Evolutionary conservation across 768 basidiomycete genomes (phyloP).

Genomic region (Collybiopsis luxurians): DNA sequence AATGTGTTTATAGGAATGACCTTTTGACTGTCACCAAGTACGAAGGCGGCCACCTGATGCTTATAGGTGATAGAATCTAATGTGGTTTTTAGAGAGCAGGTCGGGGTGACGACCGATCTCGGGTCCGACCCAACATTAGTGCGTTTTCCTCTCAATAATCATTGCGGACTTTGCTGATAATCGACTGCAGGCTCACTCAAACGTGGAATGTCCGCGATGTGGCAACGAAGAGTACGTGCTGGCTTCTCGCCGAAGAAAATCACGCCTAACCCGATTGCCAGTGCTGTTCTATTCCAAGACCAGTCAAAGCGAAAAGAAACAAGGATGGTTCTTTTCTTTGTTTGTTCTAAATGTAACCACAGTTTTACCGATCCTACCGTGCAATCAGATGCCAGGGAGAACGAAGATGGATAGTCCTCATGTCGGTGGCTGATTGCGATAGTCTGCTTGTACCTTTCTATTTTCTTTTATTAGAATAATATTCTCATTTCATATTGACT

Average conservation of each 20-base stretch:
- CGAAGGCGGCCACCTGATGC: neutral
- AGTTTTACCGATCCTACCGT: constrained; percentile 71
- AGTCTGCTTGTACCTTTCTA: too few species aligned
- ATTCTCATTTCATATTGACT: too few species aligned
- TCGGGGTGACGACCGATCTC: constrained; percentile 87
- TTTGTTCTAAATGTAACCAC: constrained; percentile 80
- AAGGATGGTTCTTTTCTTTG: constrained; percentile 90
- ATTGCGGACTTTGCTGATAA: neutral
- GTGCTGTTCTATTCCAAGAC: constrained; percentile 93
- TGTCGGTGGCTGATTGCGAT: too few species aligned
- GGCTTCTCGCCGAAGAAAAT: neutral
- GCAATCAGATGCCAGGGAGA: constrained; percentile 31
- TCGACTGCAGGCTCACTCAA: constrained; percentile 68
- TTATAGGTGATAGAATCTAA: neutral
- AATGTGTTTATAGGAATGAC: constrained; percentile 92
- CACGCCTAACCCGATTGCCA: constrained; percentile 27
- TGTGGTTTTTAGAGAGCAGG: constrained; percentile 68
- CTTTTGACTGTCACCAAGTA: constrained; percentile 91
- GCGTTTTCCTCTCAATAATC: constrained; percentile 17
- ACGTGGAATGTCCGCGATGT: constrained; percentile 81
- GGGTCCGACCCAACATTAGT: constrained; percentile 89
- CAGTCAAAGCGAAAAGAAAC: constrained; percentile 97
- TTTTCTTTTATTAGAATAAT: too few species aligned
- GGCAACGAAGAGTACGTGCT: constrained; percentile 73
- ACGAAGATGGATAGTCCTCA: neutral